phyloP scores from a whole-genome alignment of 208 protist species.

The Tetramitus jugosus region DNA sequence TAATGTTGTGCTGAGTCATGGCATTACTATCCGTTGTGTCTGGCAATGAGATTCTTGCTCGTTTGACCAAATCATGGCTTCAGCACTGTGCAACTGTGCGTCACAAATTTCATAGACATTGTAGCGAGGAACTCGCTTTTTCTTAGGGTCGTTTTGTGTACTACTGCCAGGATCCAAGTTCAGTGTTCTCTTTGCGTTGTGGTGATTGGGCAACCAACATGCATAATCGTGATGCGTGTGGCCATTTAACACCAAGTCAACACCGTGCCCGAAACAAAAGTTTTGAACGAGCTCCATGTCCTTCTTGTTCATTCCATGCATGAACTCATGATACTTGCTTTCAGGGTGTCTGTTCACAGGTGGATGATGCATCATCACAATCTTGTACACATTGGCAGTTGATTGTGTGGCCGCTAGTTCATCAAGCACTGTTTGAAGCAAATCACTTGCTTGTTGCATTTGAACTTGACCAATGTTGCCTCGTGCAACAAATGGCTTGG shows the following conservation, averaged over 20 bases:
- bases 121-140: not conserved
- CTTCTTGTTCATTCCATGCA: not conserved
- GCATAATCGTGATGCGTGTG: not conserved
- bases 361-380: slow-evolving; percentile 11
- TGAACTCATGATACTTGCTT: not conserved
- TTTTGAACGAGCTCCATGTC: not conserved
- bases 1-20: too few species aligned
- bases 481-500: slow-evolving; percentile 14
- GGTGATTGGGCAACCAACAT: too few species aligned
- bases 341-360: not conserved
- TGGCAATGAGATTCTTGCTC: too few species aligned
- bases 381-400: not conserved
- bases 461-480: not conserved
- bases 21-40: too few species aligned
- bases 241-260: not conserved
- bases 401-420: not conserved
- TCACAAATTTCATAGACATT: not conserved
- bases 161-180: not conserved
- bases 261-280: not conserved
- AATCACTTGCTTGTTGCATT: not conserved
- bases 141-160: not conserved
- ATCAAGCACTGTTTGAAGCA: not conserved
- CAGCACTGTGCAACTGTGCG: too few species aligned
- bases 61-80: too few species aligned
- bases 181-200: not conserved